Percentiles rank a stretch among this genome's conserved stretches.
These are phyloP conservation scores for Plasmodium knowlesi DNA, from an alignment of 169 alveolate genomes.

Conservation along the genomic window DNA sequence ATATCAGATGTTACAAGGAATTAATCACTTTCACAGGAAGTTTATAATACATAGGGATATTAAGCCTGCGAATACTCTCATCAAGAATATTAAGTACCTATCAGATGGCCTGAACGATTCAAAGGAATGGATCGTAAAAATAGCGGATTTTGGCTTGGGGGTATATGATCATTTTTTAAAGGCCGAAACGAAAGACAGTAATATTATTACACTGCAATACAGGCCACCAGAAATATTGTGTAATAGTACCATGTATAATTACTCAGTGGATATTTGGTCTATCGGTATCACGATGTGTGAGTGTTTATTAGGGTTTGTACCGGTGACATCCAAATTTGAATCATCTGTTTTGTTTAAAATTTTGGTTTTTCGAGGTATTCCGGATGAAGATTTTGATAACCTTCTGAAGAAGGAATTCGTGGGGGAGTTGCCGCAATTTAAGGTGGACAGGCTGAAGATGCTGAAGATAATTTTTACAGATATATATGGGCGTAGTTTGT, in stretches of 20 bases:
- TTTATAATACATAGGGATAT: slow-evolving; percentile 86
- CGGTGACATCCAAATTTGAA: slow-evolving; percentile 52
- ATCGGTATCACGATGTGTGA: slow-evolving; percentile 83
- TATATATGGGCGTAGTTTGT: slow-evolving; percentile 82
- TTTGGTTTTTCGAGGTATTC: slow-evolving; percentile 54
- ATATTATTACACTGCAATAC: slow-evolving; percentile 83
- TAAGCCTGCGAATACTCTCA: slow-evolving; percentile 86
- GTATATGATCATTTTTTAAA: slow-evolving; percentile 80
- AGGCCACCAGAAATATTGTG: slow-evolving; percentile 86
- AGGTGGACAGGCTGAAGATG: slow-evolving; percentile 75
- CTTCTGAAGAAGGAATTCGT: slow-evolving; percentile 34
- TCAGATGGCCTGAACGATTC: slow-evolving; percentile 68
- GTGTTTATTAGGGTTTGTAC: slow-evolving; percentile 61
- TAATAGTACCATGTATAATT: slow-evolving; percentile 52
- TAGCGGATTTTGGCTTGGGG: slow-evolving; percentile 84
- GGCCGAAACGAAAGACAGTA: slow-evolving; percentile 82
- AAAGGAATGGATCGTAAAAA: slow-evolving; percentile 79
- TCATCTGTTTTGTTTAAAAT: slow-evolving; percentile 52
- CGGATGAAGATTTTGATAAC: slow-evolving; percentile 26
- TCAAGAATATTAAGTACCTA: slow-evolving; percentile 76
- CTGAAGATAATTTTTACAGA: slow-evolving; percentile 82
- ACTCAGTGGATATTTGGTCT: slow-evolving; percentile 85
- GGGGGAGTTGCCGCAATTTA: slow-evolving; percentile 80
- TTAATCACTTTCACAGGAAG: slow-evolving; percentile 80
- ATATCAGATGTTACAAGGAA: slow-evolving; percentile 84